Evolutionary conservation across 2,329 filamentous ascomycete genomes (phyloP).

Genomic region (Triangularia verruculosa): DNA sequence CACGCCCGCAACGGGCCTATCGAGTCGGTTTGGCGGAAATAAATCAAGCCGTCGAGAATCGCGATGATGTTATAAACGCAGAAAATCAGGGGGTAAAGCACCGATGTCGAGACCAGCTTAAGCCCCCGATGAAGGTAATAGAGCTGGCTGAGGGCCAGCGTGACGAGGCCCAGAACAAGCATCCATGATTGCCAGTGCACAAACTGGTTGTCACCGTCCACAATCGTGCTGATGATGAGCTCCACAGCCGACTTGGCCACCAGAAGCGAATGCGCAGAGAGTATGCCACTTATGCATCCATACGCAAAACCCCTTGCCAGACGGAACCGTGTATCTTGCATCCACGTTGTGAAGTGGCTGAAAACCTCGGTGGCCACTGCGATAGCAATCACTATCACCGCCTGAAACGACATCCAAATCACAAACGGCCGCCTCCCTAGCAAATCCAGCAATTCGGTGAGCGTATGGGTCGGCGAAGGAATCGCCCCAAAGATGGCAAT

Average conservation of each 20-base stretch:
- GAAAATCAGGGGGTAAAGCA: constrained; percentile 95
- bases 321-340: constrained; percentile 64
- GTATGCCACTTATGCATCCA: constrained; percentile 83
- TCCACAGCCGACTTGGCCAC: constrained; percentile 97
- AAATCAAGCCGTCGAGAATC: constrained; percentile 94
- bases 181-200: constrained; percentile 93
- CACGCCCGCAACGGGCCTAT: constrained; percentile 73
- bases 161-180: constrained; percentile 77
- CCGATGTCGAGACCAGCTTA: constrained; percentile 91
- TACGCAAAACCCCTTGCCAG: constrained; percentile 81
- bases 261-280: constrained; percentile 89
- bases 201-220: constrained; percentile 89
- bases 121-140: constrained; percentile 94
- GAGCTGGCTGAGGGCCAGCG: constrained; percentile 81
- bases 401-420: constrained; percentile 82
- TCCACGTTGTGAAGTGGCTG: constrained; percentile 49
- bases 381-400: constrained; percentile 67
- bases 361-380: constrained; percentile 60
- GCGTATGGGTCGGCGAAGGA: constrained; percentile 83
- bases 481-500: constrained; percentile 95
- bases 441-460: constrained; percentile 76
- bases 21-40: constrained; percentile 84
- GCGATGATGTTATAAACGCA: constrained; percentile 99
- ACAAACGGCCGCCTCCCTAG: constrained; percentile 74
- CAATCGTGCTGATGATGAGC: constrained; percentile 78